These are phyloP conservation scores for Croton setiger DNA, from an alignment of 441 rosid genomes.

Conservation along the genomic window DNA sequence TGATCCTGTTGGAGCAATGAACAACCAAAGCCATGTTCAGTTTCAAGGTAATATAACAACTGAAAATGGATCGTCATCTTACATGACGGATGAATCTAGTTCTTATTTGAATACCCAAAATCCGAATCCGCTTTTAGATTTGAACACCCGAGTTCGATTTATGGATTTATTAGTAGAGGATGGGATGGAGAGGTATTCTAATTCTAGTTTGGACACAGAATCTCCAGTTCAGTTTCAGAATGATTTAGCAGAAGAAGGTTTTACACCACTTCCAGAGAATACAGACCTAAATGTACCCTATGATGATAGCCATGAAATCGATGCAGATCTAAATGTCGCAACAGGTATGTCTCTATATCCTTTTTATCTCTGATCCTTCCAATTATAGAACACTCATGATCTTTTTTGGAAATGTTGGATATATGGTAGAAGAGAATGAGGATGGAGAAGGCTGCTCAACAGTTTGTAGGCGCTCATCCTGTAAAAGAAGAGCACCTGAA, in stretches of 20 bases:
- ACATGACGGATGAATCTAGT: not conserved
- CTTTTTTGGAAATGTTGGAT: constrained; percentile 24
- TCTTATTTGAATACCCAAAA: not conserved
- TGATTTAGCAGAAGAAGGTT: constrained; percentile 8
- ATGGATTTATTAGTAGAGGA: not conserved
- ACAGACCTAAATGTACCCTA: constrained; percentile 24
- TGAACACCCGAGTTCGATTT: not conserved
- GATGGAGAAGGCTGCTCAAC: constrained; percentile 6
- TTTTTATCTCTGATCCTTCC: constrained; percentile 10
- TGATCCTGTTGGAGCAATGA: not conserved
- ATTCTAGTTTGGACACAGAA: not conserved
- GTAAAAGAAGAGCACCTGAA: constrained; percentile 35
- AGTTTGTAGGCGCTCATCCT: constrained; percentile 17
- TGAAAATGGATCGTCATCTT: no score
- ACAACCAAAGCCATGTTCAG: no score
- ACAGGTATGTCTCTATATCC: not conserved
- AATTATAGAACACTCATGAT: constrained; percentile 14
- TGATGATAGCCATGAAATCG: constrained; percentile 7
- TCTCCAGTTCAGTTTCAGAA: not conserved
- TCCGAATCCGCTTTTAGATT: not conserved
- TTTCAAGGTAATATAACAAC: no score
- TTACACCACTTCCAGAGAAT: not conserved
- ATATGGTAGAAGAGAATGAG: constrained; percentile 27
- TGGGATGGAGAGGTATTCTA: not conserved
- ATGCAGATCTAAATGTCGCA: constrained; percentile 3